Percentiles rank a stretch among this genome's conserved stretches.
phyloP scores from a whole-genome alignment of 371 early-diverging fungal species.

The Rhizopus stolonifer region DNA sequence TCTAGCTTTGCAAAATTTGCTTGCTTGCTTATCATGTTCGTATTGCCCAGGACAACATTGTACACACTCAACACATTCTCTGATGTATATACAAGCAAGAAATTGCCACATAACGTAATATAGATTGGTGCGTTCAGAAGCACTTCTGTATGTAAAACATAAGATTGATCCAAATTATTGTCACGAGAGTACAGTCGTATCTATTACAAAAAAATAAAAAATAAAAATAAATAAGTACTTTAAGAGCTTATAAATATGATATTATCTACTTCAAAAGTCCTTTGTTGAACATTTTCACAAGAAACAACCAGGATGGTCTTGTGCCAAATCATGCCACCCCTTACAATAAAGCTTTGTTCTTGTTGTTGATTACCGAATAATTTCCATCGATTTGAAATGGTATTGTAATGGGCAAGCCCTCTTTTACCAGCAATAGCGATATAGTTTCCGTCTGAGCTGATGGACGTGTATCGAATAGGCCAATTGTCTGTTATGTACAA shows the following conservation, averaged over 20 bases:
- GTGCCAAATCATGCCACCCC: constrained; percentile 82
- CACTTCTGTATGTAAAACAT: constrained; percentile 56
- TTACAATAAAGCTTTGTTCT: constrained; percentile 73
- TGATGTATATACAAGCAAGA: constrained; percentile 66
- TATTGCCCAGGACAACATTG: constrained; percentile 17
- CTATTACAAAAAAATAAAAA: constrained; percentile 33
- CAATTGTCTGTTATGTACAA: constrained; percentile 82
- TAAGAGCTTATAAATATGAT: no score
- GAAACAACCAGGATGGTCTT: constrained; percentile 69
- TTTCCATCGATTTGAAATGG: constrained; percentile 78
- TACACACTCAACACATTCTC: constrained; percentile 67
- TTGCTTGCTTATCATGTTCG: background rate
- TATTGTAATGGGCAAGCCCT: constrained; percentile 79
- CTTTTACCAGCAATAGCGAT: constrained; percentile 81
- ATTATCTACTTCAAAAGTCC: constrained; percentile 64
- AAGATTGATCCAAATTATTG: constrained; percentile 66
- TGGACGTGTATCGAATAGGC: constrained; percentile 77
- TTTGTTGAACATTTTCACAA: constrained; percentile 47
- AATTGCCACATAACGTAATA: constrained; percentile 57
- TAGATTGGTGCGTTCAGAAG: constrained; percentile 47
- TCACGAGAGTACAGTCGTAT: constrained; percentile 78
- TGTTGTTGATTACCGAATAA: constrained; percentile 84
- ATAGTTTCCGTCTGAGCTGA: constrained; percentile 68
- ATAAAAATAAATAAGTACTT: background rate
- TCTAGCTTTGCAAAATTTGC: constrained; percentile 35